Base-by-base conservation (phyloP, 192 early-diverging fungal species). In the Coemansia sp. region DNA sequence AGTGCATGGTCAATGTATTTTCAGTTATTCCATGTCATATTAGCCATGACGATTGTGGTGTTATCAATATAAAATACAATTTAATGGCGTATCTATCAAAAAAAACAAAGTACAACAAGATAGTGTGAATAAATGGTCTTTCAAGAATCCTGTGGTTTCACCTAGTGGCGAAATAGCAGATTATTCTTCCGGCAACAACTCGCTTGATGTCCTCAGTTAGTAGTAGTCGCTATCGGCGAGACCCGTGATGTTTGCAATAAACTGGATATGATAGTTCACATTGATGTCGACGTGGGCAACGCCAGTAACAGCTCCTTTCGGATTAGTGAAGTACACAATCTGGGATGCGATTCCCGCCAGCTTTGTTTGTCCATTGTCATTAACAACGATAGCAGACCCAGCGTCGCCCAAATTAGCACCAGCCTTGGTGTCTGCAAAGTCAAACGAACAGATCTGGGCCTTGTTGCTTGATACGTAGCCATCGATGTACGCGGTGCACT, bases 321-420 rank as follows among this genome's bases (percentile, higher is more conserved):
- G 19, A n/a, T 61, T 45, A 4, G 38, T 47, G 13, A 63, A 57
- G 43, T 53, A 63, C 5, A 52, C 45, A 6, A 62, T 45, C 26
- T 61, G 44, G 18, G 65, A 63, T 9, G 44, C 61, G 26, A 67
- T 38, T 0, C 71, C 71, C 10, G 60, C 71, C 45, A 67, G 59
- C 6, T 52, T 57, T 19, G 53, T 42, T 16, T 42, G 38, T 4
- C 65, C 61, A 58, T 58, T 58, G 1, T 58, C 9, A 18, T 38
- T 38, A 16, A 73, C 19, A 0, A 66, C 44, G 15, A 67, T 54
- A 8, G 65, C 59, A 44, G 65, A 67, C 13, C 71, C 71, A 9
- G 61, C 66, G 23, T 73, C 71, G 3, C 71, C 71, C 52, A 32
- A 23, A 50, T 53, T 67, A 0, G 61, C 56, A 15, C 60, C 60